Percentiles rank a stretch among this genome's conserved stretches.
Conservation (phyloP, 306 rosid genomes). For the Rosa persica region DNA sequence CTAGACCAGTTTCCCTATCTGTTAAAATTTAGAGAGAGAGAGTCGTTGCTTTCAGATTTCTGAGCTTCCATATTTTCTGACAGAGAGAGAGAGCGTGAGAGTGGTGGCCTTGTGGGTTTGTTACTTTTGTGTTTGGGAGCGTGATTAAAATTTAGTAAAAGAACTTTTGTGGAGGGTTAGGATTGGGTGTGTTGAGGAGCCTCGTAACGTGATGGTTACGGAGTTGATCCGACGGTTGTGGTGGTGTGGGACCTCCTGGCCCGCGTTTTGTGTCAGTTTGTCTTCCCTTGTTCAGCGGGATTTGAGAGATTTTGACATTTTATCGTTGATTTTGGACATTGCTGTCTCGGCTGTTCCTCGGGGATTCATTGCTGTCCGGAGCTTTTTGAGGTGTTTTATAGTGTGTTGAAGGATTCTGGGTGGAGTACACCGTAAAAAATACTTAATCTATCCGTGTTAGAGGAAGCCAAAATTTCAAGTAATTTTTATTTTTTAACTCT, state of each 20-base stretch:
- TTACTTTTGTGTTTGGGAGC: background rate
- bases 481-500: too few species aligned
- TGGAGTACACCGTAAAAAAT: too few species aligned
- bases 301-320: background rate
- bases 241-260: conserved; percentile 18
- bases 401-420: too few species aligned
- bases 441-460: too few species aligned
- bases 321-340: conserved; percentile 23
- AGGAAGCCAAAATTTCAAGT: too few species aligned
- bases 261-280: background rate
- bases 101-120: background rate
- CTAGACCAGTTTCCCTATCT: background rate
- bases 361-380: background rate
- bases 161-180: background rate
- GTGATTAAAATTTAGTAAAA: background rate
- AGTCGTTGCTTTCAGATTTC: conserved; percentile 26
- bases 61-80: conserved; percentile 19
- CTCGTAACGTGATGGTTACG: background rate
- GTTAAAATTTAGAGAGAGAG: background rate
- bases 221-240: conserved; percentile 13
- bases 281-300: background rate
- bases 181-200: background rate
- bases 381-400: background rate
- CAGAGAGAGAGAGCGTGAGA: background rate
- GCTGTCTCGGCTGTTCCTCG: background rate